Conservation (phyloP, 2,329 filamentous ascomycete genomes). For the Aspergillus terreus region DNA sequence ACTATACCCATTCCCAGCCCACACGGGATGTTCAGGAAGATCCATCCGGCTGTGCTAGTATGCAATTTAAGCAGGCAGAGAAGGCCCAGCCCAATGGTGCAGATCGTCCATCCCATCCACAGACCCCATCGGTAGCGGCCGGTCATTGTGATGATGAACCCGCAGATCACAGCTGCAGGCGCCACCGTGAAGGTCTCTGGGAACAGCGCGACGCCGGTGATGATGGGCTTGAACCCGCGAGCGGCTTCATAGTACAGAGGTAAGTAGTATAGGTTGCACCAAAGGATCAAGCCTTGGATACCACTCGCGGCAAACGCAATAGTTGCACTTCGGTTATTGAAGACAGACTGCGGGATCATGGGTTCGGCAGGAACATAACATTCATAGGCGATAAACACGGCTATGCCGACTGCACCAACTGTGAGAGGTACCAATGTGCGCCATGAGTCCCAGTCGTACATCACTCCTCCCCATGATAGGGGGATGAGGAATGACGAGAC, state of each 20-base stretch:
- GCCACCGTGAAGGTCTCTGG: constrained; percentile 61
- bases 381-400: constrained; percentile 20
- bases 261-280: constrained; percentile 54
- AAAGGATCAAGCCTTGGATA: constrained; percentile 34
- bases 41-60: constrained; percentile 51
- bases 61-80: constrained; percentile 22
- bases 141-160: constrained; percentile 46
- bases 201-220: constrained; percentile 56
- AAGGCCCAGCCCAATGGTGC: constrained; percentile 56
- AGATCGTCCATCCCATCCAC: constrained; percentile 56
- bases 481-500: constrained; percentile 59
- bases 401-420: constrained; percentile 49
- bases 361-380: constrained; percentile 1
- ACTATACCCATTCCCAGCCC: constrained; percentile 61
- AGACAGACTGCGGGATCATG: constrained; percentile 42
- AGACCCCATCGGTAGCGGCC: constrained; percentile 59
- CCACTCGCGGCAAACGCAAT: constrained; percentile 34
- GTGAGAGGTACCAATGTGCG: constrained; percentile 60
- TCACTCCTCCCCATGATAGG: constrained; percentile 62
- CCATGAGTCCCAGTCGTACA: constrained; percentile 63
- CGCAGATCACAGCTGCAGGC: constrained; percentile 53
- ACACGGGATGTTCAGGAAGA: constrained; percentile 55
- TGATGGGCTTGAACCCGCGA: constrained; percentile 50
- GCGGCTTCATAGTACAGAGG: constrained; percentile 44
- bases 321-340: constrained; percentile 39